These are phyloP conservation scores for Lepiota venenata DNA, from an alignment of 768 basidiomycete species.

Conservation along the genomic window DNA sequence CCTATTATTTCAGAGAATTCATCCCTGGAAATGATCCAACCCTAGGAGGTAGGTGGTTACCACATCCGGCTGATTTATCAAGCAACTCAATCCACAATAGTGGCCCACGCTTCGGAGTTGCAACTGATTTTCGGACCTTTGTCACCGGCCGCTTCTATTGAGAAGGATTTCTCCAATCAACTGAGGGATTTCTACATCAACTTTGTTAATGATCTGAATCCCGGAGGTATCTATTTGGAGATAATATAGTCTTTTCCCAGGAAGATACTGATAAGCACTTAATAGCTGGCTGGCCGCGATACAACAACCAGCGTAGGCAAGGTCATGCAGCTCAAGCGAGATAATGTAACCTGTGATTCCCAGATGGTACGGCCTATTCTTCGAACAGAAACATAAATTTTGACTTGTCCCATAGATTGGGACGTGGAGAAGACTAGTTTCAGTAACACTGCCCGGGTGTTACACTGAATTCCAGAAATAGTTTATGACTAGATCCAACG, in stretches of 20 bases:
- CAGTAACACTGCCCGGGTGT: constrained; percentile 33
- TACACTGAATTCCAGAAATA: constrained; percentile 48
- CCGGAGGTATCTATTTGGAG: constrained; percentile 39
- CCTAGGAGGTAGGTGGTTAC: constrained; percentile 38
- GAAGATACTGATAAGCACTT: background rate
- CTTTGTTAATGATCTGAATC: constrained; percentile 53
- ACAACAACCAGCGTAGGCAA: constrained; percentile 26
- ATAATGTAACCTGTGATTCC: constrained; percentile 52
- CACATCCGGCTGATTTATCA: background rate
- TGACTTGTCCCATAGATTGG: constrained; percentile 30
- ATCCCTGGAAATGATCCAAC: constrained; percentile 49
- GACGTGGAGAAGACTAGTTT: constrained; percentile 39
- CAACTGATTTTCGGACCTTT: constrained; percentile 45
- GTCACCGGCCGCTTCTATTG: constrained; percentile 31
- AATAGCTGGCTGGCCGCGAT: constrained; percentile 46
- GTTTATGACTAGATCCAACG: background rate
- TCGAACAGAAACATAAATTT: background rate
- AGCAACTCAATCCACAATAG: constrained; percentile 21
- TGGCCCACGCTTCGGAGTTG: constrained; percentile 49
- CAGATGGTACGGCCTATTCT: constrained; percentile 39
- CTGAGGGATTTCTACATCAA: constrained; percentile 53
- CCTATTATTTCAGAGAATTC: constrained; percentile 53
- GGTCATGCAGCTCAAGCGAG: constrained; percentile 47
- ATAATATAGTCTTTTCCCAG: background rate
- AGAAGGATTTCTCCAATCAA: constrained; percentile 42